Evolutionary conservation across 306 rosid genomes (phyloP), one percentile per base, ranked within the genome.

Genomic region (Ormosia emarginata): DNA sequence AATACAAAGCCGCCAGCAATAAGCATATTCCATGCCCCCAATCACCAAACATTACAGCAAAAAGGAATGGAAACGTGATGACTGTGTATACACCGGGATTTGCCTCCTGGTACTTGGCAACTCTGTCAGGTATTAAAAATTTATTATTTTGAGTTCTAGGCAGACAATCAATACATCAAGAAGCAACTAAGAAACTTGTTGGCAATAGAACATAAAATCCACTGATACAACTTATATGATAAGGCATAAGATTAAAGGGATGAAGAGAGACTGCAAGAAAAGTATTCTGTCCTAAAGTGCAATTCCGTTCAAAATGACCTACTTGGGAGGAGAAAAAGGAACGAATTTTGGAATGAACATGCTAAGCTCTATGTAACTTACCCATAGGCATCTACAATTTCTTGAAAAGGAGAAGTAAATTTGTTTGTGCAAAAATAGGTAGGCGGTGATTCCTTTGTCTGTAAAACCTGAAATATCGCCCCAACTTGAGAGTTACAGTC

Each of bases 11-110:
- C 29, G 90, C 97, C 41, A 94, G 85, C 81, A 94, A 84, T 90
- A 92, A 86, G 87, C 98, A 94, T 75, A 90, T 84, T 50, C 98
- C 98, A 79, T 94, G 98, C 56, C 93, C 94, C 97, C 93, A 92
- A 79, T 94, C 97, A 67, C 95, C 93, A 83, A 94, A 94, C 97
- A 94, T 90, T 55, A 94, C 95, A 71, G 94, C 93, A 67, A 94
- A 91, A 88, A 94, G 97, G 89, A 94, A 94, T 30, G 94, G 94
- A 84, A 94, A 94, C 6, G 92, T 94, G 78, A 89, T 52, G 57
- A 92, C 82, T 40, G 94, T 89, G 83, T 83, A 93, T 58, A 91
- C 93, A 71, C 93, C 90, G 0, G 98, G 98, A 83, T 93, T 91
- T 76, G 79, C 92, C 84, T 93, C 98, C 86, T 52, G 92, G 83